Base-by-base conservation (phyloP, 2,329 filamentous ascomycete species). In the Intubia oerlemansii region DNA sequence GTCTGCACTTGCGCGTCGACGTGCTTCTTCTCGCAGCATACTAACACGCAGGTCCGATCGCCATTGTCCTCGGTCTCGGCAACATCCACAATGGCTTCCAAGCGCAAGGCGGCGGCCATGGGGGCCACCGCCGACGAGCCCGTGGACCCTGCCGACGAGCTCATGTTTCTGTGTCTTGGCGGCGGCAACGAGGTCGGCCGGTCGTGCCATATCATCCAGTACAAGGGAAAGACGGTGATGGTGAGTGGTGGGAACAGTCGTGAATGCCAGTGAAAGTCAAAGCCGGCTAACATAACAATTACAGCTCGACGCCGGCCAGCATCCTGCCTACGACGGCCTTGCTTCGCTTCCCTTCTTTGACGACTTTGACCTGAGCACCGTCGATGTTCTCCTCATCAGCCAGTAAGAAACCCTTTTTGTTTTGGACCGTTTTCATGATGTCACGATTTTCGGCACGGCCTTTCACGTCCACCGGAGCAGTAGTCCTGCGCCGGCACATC, bases 191-290 rank as follows among this genome's bases (percentile, higher is more conserved):
- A 98, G 53, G 88, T 98, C 36, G 88, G 88, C 30, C 66, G 88
- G 39, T 95, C 88, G 39, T 95, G 88, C 51, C 88, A 98, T 48
- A 92, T 98, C 42, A 72, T 98, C 34, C 82, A 95, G 46, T 98
- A 98, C 65, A 98, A 95, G 54, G 88, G 88, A 36, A 98, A 98
- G 53, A 95, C 85, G 5, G 81, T 98, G 40, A 98, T 98, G 88
- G 82, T 90, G 57, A 41, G 68, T 27, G n/a, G n/a, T n/a, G n/a
- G n/a, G n/a, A n/a, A n/a, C n/a, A n/a, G n/a, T n/a, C n/a, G n/a
- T n/a, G n/a, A n/a, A n/a, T n/a, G n/a, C n/a, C n/a, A n/a, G n/a
- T n/a, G n/a, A n/a, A n/a, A n/a, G n/a, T n/a, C n/a, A n/a, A n/a
- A n/a, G n/a, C n/a, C n/a, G n/a, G n/a, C n/a, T n/a, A n/a, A n/a